Conservation (phyloP, 2,329 filamentous ascomycete genomes). For the Fusarium chuoi region DNA sequence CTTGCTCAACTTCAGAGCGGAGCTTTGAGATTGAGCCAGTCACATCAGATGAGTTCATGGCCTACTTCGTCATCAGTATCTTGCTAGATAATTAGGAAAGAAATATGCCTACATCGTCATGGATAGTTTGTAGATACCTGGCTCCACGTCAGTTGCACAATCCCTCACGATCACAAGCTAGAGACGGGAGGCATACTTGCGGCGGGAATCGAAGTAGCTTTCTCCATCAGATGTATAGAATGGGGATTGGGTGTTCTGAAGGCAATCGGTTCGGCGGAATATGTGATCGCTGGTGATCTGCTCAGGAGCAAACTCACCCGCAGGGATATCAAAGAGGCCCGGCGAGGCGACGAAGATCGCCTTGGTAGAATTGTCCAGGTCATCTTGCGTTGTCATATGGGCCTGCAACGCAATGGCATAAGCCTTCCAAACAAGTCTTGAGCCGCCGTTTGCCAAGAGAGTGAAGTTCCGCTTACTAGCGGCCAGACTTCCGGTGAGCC, state of each 20-base stretch:
- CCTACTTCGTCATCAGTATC: accelerated
- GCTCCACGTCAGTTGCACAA: background rate
- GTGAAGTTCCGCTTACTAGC: background rate
- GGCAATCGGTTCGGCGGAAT: background rate
- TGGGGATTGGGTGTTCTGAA: background rate
- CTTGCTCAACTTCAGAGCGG: background rate
- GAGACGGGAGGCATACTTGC: background rate
- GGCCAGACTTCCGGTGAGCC: background rate
- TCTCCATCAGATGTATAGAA: background rate
- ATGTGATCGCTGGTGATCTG: background rate
- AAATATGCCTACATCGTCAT: background rate
- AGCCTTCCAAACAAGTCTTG: background rate
- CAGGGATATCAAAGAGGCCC: background rate
- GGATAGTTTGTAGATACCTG: background rate
- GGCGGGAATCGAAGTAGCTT: background rate
- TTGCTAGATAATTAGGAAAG: accelerated
- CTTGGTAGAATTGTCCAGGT: background rate
- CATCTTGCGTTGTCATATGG: background rate
- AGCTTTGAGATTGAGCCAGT: background rate
- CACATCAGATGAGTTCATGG: background rate
- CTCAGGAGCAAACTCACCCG: background rate
- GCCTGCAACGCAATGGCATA: background rate
- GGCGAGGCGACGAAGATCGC: background rate
- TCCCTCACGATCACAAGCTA: accelerated
- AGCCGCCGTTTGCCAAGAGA: background rate